Percentiles rank a stretch among this genome's conserved stretches.
These are phyloP conservation scores for Aspergillus biplanus DNA, from an alignment of 495 filamentous ascomycete species.

Conservation along the genomic window DNA sequence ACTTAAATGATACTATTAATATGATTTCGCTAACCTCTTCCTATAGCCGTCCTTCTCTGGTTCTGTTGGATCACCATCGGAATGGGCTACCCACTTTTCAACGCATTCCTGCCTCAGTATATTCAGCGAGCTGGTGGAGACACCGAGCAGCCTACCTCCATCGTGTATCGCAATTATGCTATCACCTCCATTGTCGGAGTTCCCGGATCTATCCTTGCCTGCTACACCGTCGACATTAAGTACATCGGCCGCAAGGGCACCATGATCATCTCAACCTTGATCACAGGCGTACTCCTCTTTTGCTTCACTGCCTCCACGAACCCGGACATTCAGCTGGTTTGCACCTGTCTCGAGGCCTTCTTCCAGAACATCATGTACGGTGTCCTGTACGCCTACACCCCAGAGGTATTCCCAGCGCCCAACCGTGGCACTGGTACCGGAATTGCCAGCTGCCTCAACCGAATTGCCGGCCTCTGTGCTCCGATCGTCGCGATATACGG, in stretches of 20 bases:
- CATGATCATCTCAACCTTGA: conserved; percentile 54
- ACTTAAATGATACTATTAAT: background rate
- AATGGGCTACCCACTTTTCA: conserved; percentile 63
- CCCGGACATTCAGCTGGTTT: conserved; percentile 53
- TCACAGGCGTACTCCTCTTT: conserved; percentile 63
- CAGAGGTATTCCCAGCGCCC: conserved; percentile 63
- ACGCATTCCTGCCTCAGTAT: conserved; percentile 63
- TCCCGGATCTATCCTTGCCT: conserved; percentile 58
- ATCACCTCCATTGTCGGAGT: conserved; percentile 63
- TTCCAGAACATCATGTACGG: conserved; percentile 70
- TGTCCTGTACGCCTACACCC: conserved; percentile 63
- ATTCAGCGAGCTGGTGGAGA: conserved; percentile 46
- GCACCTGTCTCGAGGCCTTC: conserved; percentile 58
- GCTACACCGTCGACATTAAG: conserved; percentile 59
- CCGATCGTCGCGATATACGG: conserved; percentile 61
- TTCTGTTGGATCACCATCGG: conserved; percentile 62
- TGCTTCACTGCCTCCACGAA: conserved; percentile 57
- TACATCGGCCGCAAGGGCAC: conserved; percentile 65
- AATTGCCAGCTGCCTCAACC: conserved; percentile 59
- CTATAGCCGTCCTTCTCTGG: conserved; percentile 50
- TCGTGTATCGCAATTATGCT: conserved; percentile 63
- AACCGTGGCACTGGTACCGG: conserved; percentile 62
- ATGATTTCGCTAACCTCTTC: conserved; percentile 14
- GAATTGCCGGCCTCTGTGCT: conserved; percentile 60
- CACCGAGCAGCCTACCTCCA: conserved; percentile 41